Percentiles rank a stretch among this genome's conserved stretches.
Conservation (phyloP, 1,284 basidiomycete genomes). For the Trametes sp. region DNA sequence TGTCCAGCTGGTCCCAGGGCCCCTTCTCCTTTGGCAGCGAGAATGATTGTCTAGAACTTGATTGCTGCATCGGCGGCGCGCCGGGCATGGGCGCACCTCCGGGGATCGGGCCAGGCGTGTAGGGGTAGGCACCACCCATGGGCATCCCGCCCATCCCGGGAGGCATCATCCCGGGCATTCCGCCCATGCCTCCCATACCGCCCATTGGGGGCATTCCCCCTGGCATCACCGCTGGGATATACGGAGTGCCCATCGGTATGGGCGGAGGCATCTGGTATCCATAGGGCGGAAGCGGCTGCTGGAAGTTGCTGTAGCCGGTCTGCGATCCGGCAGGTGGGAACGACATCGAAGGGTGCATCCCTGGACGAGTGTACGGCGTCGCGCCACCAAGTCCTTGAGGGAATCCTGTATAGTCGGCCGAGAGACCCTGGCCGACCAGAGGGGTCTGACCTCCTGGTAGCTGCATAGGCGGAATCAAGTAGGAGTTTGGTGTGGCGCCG, state of each 20-base stretch:
- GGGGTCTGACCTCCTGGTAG: slow-evolving; percentile 34
- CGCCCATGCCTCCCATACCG: slow-evolving; percentile 13
- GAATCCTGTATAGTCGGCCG: slow-evolving; percentile 40
- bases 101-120: slow-evolving; percentile 21
- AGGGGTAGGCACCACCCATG: slow-evolving; percentile 15
- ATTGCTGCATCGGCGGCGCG: slow-evolving; percentile 7
- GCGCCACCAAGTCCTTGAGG: slow-evolving; percentile 24
- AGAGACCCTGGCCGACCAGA: slow-evolving; percentile 34
- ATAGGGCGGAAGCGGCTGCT: slow-evolving; percentile 32
- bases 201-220: slow-evolving; percentile 16
- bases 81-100: slow-evolving; percentile 25
- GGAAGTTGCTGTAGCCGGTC: slow-evolving; percentile 33
- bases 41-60: neutral
- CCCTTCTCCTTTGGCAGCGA: slow-evolving; percentile 24
- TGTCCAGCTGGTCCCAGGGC: slow-evolving; percentile 39
- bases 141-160: slow-evolving; percentile 17
- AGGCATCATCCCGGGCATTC: slow-evolving; percentile 3
- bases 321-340: slow-evolving; percentile 27
- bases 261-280: slow-evolving; percentile 18
- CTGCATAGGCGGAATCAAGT: slow-evolving; percentile 41
- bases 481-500: slow-evolving; percentile 39
- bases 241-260: slow-evolving; percentile 23
- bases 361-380: slow-evolving; percentile 28
- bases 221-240: slow-evolving; percentile 19
- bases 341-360: slow-evolving; percentile 27